A percentile compares a stretch with the other conserved stretches of the same genome.
Evolutionary conservation across 768 basidiomycete genomes (phyloP).

Genomic region (Pisolithus microcarpus): DNA sequence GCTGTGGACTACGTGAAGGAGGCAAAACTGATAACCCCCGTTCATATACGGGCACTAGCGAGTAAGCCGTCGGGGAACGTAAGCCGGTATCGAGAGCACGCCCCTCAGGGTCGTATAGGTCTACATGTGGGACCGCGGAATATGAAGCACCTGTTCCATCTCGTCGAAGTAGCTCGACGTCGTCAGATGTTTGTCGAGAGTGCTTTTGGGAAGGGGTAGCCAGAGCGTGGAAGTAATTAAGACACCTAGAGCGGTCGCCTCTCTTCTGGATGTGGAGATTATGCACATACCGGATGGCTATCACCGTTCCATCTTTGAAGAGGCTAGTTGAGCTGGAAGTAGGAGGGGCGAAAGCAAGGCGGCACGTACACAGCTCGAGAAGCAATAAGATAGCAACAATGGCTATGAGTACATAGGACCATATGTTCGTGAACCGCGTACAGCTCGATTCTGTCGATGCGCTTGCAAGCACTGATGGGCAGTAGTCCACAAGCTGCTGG

Average conservation of each 20-base stretch:
- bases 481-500: conserved; percentile 37
- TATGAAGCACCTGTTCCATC: conserved; percentile 4
- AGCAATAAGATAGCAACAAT: conserved; percentile 40
- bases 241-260: conserved; percentile 27
- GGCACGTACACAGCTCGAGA: conserved; percentile 50
- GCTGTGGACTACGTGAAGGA: conserved; percentile 2
- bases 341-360: not conserved
- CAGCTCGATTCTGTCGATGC: conserved; percentile 40
- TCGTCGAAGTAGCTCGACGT: conserved; percentile 20
- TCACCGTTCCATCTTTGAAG: conserved; percentile 42
- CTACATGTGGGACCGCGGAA: not conserved
- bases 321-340: conserved; percentile 1
- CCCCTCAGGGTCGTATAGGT: conserved; percentile 9
- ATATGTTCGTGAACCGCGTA: conserved; percentile 32
- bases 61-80: conserved; percentile 9
- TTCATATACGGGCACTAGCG: conserved; percentile 13
- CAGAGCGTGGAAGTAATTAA: conserved; percentile 28
- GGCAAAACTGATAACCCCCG: conserved; percentile 5
- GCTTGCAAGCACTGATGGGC: conserved; percentile 38
- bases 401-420: conserved; percentile 40
- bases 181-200: conserved; percentile 20
- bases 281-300: conserved; percentile 48
- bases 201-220: conserved; percentile 14
- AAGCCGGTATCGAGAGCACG: conserved; percentile 18
- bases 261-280: conserved; percentile 47